phyloP scores from a whole-genome alignment of 2,329 filamentous ascomycete genomes.

The Pyrenophora tritici-repentis region DNA sequence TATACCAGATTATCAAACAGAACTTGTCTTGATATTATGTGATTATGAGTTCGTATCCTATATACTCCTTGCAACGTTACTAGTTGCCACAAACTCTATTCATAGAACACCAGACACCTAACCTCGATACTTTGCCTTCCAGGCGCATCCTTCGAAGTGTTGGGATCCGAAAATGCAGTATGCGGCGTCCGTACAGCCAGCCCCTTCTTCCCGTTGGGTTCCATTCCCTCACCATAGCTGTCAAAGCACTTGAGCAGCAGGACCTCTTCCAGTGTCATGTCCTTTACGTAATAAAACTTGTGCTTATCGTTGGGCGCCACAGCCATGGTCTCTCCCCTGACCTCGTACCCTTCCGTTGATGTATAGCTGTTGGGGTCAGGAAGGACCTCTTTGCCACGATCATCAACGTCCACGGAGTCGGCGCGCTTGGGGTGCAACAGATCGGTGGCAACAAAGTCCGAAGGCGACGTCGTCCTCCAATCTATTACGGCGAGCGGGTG shows the following conservation, averaged over 20 bases:
- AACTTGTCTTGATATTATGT: too few species aligned
- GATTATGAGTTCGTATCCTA: neutral
- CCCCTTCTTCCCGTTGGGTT: constrained; percentile 45
- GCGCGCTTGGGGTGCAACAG: constrained; percentile 62
- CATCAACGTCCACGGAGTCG: constrained; percentile 53
- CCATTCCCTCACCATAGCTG: constrained; percentile 50
- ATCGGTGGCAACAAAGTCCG: constrained; percentile 65
- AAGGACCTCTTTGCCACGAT: constrained; percentile 63
- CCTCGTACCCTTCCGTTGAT: constrained; percentile 66
- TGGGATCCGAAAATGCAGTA: constrained; percentile 64
- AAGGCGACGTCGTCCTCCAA: constrained; percentile 61
- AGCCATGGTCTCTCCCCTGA: constrained; percentile 66
- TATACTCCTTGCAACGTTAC: neutral
- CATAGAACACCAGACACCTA: constrained; percentile 66
- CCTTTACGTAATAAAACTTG: constrained; percentile 68
- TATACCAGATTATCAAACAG: too few species aligned
- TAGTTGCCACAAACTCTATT: constrained; percentile 32
- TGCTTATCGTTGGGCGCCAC: constrained; percentile 64
- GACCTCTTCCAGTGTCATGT: constrained; percentile 65
- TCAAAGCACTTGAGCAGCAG: constrained; percentile 60
- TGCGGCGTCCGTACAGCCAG: constrained; percentile 63
- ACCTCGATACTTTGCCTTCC: constrained; percentile 68
- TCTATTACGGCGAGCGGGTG: constrained; percentile 72
- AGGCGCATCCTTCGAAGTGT: constrained; percentile 56
- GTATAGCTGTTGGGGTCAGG: constrained; percentile 53